Percentiles rank a stretch among this genome's conserved stretches.
These are phyloP conservation scores for Macadamia tetraphylla DNA, from an alignment of 164 flowering plant genomes.

Conservation along the genomic window DNA sequence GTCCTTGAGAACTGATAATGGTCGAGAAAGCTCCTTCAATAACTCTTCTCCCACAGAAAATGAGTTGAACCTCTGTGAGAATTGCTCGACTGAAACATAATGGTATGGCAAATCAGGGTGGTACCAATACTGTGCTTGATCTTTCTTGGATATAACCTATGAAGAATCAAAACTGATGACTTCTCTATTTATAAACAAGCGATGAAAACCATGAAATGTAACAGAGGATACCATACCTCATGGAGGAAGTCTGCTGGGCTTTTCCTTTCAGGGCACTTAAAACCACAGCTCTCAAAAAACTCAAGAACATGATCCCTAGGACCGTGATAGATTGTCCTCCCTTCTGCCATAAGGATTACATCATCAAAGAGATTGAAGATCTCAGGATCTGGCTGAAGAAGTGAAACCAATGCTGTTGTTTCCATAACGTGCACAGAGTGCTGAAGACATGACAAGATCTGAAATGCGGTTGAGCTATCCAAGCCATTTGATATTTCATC, in stretches of 20 bases:
- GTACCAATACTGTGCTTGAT: conserved; percentile 58
- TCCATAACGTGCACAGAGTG: conserved; percentile 61
- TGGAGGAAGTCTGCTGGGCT: conserved; percentile 67
- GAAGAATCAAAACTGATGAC: neutral
- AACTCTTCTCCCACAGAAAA: conserved; percentile 26
- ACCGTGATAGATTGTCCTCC: conserved; percentile 68
- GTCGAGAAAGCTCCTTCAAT: conserved; percentile 29
- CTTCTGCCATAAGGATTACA: conserved; percentile 62
- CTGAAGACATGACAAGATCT: conserved; percentile 49
- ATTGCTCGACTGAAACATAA: conserved; percentile 37
- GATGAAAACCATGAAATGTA: neutral
- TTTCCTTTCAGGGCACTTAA: conserved; percentile 66
- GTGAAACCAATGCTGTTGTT: conserved; percentile 48
- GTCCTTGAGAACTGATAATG: conserved; percentile 30
- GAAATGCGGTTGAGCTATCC: conserved; percentile 77
- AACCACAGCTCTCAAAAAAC: conserved; percentile 54
- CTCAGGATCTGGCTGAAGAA: conserved; percentile 75
- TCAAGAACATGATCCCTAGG: conserved; percentile 38
- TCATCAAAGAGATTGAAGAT: conserved; percentile 76
- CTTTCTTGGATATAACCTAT: conserved; percentile 58
- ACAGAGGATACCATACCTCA: conserved; percentile 29
- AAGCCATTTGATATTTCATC: conserved; percentile 78
- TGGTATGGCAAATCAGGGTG: conserved; percentile 28
- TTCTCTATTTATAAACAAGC: neutral
- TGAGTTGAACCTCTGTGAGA: conserved; percentile 31